A percentile compares a stretch with the other conserved stretches of the same genome.
These are phyloP conservation scores for Miscanthus lutarioriparius DNA, from an alignment of 176 grass and related monocot genomes.

Conservation along the genomic window DNA sequence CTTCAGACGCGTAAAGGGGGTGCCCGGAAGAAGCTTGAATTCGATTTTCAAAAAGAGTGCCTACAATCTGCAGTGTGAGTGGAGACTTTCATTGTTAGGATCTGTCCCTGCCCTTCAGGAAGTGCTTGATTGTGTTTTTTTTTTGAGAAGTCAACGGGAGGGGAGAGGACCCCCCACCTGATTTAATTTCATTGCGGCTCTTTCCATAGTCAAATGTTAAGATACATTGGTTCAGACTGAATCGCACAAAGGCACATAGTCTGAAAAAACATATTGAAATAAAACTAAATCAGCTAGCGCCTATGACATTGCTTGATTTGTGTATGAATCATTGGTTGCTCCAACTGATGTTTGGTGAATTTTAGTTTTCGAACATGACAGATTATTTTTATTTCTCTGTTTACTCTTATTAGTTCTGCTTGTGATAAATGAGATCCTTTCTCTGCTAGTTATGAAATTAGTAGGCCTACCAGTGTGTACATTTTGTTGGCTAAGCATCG, in stretches of 20 bases:
- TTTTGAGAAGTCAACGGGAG: no score
- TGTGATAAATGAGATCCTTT: not conserved
- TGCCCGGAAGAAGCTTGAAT: not conserved
- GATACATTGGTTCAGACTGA: no score
- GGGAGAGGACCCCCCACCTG: no score
- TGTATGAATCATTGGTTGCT: not conserved
- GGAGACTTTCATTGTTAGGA: not conserved
- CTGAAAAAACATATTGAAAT: no score
- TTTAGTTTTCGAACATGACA: not conserved
- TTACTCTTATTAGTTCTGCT: not conserved
- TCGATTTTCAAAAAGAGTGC: not conserved
- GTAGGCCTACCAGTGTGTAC: not conserved
- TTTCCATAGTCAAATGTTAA: no score
- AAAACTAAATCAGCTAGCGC: no score
- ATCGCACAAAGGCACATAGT: no score
- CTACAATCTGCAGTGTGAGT: not conserved
- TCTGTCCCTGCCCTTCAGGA: not conserved
- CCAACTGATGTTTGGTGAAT: not conserved
- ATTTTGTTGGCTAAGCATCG: not conserved
- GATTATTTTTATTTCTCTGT: not conserved
- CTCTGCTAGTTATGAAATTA: not conserved
- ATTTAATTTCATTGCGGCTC: no score
- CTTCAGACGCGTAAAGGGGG: not conserved
- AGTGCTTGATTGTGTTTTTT: not conserved
- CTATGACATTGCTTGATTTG: no score